Conservation (phyloP, 768 basidiomycete species). For the Termitomyces sp. region DNA sequence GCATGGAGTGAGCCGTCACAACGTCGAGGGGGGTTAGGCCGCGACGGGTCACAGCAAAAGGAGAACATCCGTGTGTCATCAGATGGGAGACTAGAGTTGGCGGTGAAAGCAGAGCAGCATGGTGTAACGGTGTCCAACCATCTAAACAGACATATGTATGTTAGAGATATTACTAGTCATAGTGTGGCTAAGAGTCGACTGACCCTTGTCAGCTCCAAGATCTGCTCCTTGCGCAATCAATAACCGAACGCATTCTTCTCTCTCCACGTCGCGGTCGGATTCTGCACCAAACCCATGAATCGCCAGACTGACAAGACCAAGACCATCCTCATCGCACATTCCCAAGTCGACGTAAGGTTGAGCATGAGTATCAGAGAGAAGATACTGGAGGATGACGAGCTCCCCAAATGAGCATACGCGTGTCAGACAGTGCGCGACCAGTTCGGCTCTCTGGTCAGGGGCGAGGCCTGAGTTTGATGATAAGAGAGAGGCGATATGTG, state of each 20-base stretch:
- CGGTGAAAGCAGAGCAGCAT: slow-evolving; percentile 85
- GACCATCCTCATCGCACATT: slow-evolving; percentile 81
- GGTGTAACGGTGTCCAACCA: slow-evolving; percentile 94
- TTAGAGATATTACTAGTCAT: slow-evolving; percentile 1
- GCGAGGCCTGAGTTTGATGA: slow-evolving; percentile 66
- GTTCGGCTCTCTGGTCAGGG: slow-evolving; percentile 63
- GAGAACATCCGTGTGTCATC: slow-evolving; percentile 89
- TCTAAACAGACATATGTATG: slow-evolving; percentile 40
- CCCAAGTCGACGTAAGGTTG: slow-evolving; percentile 67
- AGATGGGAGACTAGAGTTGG: slow-evolving; percentile 90
- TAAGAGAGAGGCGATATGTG: slow-evolving; percentile 61
- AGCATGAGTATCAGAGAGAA: slow-evolving; percentile 66
- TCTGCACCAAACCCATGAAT: slow-evolving; percentile 85
- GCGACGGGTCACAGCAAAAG: slow-evolving; percentile 71
- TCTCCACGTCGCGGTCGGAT: slow-evolving; percentile 80
- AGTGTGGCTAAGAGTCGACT: slow-evolving; percentile 20
- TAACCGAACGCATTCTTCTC: slow-evolving; percentile 85
- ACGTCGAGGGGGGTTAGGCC: slow-evolving; percentile 89
- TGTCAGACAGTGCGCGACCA: slow-evolving; percentile 71
- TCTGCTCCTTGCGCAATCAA: slow-evolving; percentile 79
- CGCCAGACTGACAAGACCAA: slow-evolving; percentile 72
- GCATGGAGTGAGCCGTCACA: slow-evolving; percentile 76
- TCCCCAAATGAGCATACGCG: slow-evolving; percentile 83
- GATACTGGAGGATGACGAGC: slow-evolving; percentile 65
- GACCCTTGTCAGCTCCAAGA: slow-evolving; percentile 65